Percentiles rank a stretch among this genome's conserved stretches.
Evolutionary conservation across 495 filamentous ascomycete genomes (phyloP).

Genomic region (Penicillium mononematosum): DNA sequence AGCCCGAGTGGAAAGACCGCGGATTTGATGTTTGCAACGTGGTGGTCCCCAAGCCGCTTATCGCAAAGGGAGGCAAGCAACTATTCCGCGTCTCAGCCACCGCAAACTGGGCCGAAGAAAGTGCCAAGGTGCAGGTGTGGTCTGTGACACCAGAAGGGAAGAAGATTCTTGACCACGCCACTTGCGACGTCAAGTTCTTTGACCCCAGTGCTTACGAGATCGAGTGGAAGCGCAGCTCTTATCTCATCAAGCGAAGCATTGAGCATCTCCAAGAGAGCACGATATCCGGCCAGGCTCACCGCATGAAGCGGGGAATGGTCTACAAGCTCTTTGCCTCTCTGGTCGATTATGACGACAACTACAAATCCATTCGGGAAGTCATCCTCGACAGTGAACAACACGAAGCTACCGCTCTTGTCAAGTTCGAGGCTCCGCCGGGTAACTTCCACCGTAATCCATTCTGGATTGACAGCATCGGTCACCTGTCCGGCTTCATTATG

Average conservation of each 20-base stretch:
- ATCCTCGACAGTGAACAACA: constrained; percentile 68
- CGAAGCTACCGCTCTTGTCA: constrained; percentile 69
- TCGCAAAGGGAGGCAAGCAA: constrained; percentile 56
- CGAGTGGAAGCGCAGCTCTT: constrained; percentile 49
- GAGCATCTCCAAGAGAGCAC: constrained; percentile 49
- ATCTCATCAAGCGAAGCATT: constrained; percentile 50
- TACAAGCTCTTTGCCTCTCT: constrained; percentile 75
- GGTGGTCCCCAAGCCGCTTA: constrained; percentile 67
- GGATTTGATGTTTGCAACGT: constrained; percentile 63
- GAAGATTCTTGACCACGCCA: constrained; percentile 51
- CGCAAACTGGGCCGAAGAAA: constrained; percentile 34
- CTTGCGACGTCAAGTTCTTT: constrained; percentile 46
- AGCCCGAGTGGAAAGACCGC: constrained; percentile 52
- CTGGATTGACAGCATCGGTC: constrained; percentile 67
- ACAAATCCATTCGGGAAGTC: constrained; percentile 72
- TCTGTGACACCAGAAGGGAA: constrained; percentile 47
- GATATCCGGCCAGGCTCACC: constrained; percentile 52
- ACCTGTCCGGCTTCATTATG: constrained; percentile 74
- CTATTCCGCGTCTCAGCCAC: constrained; percentile 43
- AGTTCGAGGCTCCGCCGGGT: constrained; percentile 63
- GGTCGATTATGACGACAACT: constrained; percentile 66
- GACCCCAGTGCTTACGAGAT: constrained; percentile 25
- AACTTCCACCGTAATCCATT: constrained; percentile 66
- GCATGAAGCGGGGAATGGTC: constrained; percentile 65
- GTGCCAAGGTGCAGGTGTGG: constrained; percentile 36